Evolutionary conservation across 257 asterid genomes (phyloP), one percentile per base, ranked within the genome.

Genomic region (Dorcoceras hygrometricum): DNA sequence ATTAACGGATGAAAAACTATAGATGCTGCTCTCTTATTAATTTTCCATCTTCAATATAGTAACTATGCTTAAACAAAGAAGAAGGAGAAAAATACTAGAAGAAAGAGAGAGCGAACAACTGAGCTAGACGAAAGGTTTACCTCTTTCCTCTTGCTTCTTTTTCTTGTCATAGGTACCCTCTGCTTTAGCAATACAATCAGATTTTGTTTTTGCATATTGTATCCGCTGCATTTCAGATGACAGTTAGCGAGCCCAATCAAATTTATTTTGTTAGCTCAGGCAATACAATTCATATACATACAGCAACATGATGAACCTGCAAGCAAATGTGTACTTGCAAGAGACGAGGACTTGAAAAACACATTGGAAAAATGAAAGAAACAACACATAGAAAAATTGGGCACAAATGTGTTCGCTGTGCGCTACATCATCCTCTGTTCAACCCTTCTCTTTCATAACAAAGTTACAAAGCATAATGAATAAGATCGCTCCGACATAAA

Each of bases 161-260:
- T 88, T 88, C 92, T 87, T 94, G 87, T 94, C 99, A 83, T 77
- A 94, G 63, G 99, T 87, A 27, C 96, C 97, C 82, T 94, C 97
- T 16, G 99, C 99, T 83, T 88, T 94, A 71, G 97, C 96, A 72
- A 94, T 85, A 76, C 95, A 87, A 77, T 90, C 97, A 71, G 97
- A 90, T 76, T 90, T 88, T 67, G 89, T 1, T 80, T 87, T 90
- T 28, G 99, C 96, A 84, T 90, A 88, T 75, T 94, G 97, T 71
- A 94, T 84, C 73, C 97, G 85, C 99, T 94, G 90, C 82, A 80
- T 75, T 22, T 62, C 58, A 57, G 55, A 68, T 59, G 65, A 65
- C 25, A 62, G 19, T 63, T 29, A 69, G 69, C 29, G 53, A 76
- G 36, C 31, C 56, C 43, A 5, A 50, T 39, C 26, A 65, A 16